phyloP scores from a whole-genome alignment of 2,329 filamentous ascomycete genomes.

The Beauveria brongniartii region DNA sequence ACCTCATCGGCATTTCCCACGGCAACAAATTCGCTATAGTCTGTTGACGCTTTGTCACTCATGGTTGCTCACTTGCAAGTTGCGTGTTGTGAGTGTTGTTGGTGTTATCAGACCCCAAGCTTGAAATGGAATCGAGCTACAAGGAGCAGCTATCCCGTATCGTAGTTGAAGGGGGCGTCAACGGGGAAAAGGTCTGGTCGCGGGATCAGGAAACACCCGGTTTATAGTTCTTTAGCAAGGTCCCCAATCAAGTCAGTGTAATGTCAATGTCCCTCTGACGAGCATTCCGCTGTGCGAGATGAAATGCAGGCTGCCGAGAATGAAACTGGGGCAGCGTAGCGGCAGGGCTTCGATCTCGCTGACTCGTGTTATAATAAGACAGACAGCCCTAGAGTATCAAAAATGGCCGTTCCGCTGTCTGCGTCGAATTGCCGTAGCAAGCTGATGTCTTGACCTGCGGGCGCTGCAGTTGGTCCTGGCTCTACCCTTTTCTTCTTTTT shows the following conservation, averaged over 20 bases:
- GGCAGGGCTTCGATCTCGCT: neutral
- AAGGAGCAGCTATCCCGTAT: neutral
- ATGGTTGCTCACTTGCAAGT: neutral
- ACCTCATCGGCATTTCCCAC: conserved; percentile 24
- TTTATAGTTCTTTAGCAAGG: neutral
- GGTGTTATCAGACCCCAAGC: neutral
- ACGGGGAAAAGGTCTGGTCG: neutral
- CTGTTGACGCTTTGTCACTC: neutral
- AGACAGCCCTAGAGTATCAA: neutral
- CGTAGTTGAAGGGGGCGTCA: neutral
- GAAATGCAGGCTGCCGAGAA: neutral
- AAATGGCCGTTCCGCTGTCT: neutral
- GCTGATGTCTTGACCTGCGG: neutral
- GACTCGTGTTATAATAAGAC: neutral
- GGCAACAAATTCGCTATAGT: conserved; percentile 15
- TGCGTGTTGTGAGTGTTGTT: neutral
- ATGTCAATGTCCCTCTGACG: neutral
- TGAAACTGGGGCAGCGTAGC: neutral
- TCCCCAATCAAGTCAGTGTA: neutral
- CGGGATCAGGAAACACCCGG: neutral
- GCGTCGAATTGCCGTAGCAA: neutral
- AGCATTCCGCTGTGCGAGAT: neutral
- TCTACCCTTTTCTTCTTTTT: neutral
- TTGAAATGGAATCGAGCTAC: neutral
- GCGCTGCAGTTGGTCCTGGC: neutral